Percentiles rank a stretch among this genome's conserved stretches.
phyloP scores from a whole-genome alignment of 2,329 filamentous ascomycete genomes.

The Colletotrichum godetiae region DNA sequence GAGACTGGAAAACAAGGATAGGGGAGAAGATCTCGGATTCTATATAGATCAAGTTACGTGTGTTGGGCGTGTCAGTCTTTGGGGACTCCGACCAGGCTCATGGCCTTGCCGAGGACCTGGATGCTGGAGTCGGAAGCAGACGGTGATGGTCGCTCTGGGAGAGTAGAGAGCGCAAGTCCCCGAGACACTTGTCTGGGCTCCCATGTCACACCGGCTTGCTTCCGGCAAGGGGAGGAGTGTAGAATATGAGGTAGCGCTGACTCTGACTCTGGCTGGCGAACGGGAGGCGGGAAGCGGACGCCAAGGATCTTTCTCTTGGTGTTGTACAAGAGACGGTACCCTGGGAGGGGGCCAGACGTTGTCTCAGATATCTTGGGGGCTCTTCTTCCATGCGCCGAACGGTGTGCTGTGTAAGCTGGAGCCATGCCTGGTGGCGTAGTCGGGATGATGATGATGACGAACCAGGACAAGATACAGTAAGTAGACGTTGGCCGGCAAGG shows the following conservation, averaged over 20 bases:
- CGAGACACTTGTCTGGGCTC: slow-evolving; percentile 21
- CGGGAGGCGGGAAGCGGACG: neutral
- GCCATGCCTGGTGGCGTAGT: neutral
- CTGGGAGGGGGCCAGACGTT: neutral
- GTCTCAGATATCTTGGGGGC: neutral
- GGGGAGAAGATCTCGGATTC: neutral
- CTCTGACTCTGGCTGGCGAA: neutral
- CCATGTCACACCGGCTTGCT: neutral
- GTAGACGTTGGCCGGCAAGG: neutral
- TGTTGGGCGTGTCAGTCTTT: neutral
- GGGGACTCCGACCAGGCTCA: neutral
- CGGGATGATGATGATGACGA: neutral
- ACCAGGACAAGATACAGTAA: neutral
- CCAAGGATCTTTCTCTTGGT: neutral
- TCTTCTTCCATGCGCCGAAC: neutral
- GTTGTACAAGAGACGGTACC: neutral
- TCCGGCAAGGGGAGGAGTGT: neutral
- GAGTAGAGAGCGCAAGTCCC: slow-evolving; percentile 2
- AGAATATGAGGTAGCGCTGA: neutral
- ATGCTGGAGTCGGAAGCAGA: slow-evolving; percentile 10
- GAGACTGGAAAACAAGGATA: neutral
- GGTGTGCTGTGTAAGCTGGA: neutral
- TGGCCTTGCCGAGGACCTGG: slow-evolving; percentile 20
- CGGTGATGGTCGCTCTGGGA: neutral
- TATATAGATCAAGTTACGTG: slow-evolving; percentile 2